Evolutionary conservation across 2,329 filamentous ascomycete genomes (phyloP), one percentile per base, ranked within the genome.

Genomic region (Fusarium sp.): DNA sequence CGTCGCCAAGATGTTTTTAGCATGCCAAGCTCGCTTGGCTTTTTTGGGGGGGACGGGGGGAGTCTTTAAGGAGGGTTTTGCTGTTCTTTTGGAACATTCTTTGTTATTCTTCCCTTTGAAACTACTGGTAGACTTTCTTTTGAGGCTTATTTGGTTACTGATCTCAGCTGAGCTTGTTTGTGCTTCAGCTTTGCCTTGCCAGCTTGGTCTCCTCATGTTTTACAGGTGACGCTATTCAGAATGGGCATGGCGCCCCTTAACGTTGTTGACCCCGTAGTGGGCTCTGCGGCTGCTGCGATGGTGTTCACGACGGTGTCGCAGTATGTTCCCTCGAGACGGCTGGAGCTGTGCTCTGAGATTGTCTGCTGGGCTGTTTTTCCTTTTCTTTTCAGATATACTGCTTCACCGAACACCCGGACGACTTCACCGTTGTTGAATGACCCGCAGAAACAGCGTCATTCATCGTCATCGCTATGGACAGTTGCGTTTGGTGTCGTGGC

Each of bases 311-410:
- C 74, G 1, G 28, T 80, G 20, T 71, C 66, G 7, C 79, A 77
- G 28, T 53, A 55, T 17, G 44, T 78, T 2, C 64, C 77, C 1
- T 61, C 76, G 1, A 60, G 59, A 13, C 68, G 76, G 35, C 47
- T 78, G 4, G 81, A 82, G 55, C 53, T 83, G 10, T 66, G 48
- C 17, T 83, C 82, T 1, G 82, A 84, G 63, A 54, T 77, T 3
- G n/a, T 82, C 3, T 79, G 79, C 22, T 84, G 82, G 82, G 38
- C 66, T 4, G 17, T 79, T 8, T 36, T 83, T 26, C 77, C 81
- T 0, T 11, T 75, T 10, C 11, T 82, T 3, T 75, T 79, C 18
- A 57, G 50, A 8, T 26, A 56, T 17, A 20, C n/a, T 6, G 12
- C 28, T 20, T n/a, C 36, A 11, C 36, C 36, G 1, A 24, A 20